Evolutionary conservation across 306 rosid species (phyloP), one percentile per base, ranked within the genome.

Genomic region (Vicia sativa): DNA sequence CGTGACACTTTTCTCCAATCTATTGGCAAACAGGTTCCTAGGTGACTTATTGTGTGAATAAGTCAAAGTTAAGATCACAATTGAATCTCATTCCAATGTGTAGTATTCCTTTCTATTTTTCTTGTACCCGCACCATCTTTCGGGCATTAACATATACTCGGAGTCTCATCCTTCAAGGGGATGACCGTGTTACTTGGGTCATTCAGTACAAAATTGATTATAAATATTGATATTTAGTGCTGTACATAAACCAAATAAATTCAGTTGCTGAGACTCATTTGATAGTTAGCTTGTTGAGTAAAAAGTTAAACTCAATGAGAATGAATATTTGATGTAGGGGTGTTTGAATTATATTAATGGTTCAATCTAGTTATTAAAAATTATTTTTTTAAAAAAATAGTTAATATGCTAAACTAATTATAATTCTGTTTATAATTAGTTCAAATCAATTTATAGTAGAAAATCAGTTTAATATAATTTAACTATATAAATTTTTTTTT

Each of bases 1-100:
- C 10, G 53, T 44, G 9, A 39, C 54, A 52, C 55, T 34, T 39
- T 52, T 25, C 54, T 63, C 54, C 11, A 10, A 10, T 69, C 43
- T 64, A n/a, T 69, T 77, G 71, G 65, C 42, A 60, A 52, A 62
- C 61, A 69, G 75, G 71, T 43, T 67, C 12, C 26, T 12, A 19
- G 37, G 25, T 55, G 56, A 63, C 70, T 61, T 58, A 25, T 46
- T 21, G 16, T 62, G 39, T 34, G 54, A 63, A 23, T 25, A 21
- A 35, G 25, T 25, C 56, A 9, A 63, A 60, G 10, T 23, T 55
- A 68, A 46, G 57, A 68, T 71, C 70, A 29, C 54, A 61, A 46
- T 19, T 35, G 67, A 57, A 55, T 63, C 53, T 43, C 67, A n/a
- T 76, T 44, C 46, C 25, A 0, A 23, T 53, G 48, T 64, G 67